Conservation (phyloP, 305 asterid genomes). For the Rubia peregrina region DNA sequence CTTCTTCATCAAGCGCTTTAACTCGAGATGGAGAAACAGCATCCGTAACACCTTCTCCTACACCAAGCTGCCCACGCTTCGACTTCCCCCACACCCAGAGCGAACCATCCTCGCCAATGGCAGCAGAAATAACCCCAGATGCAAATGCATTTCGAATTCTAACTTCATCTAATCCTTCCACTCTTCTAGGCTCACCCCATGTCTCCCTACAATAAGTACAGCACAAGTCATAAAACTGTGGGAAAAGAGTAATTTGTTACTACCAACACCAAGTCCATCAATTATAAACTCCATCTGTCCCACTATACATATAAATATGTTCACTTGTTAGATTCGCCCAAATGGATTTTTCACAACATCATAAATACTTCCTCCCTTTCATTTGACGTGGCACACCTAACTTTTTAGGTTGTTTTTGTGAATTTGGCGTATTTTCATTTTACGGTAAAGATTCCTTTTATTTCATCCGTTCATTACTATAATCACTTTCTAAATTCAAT, state of each 20-base stretch:
- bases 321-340: too few species aligned
- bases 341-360: too few species aligned
- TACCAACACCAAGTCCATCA: neutral
- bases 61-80: conserved; percentile 88
- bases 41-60: conserved; percentile 52
- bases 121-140: conserved; percentile 76
- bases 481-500: too few species aligned
- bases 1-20: conserved; percentile 58
- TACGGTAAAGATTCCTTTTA: too few species aligned
- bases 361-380: too few species aligned
- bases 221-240: neutral
- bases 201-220: conserved; percentile 41
- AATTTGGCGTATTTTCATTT: too few species aligned
- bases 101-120: conserved; percentile 73
- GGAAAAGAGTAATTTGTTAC: neutral
- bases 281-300: too few species aligned
- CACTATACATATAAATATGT: too few species aligned
- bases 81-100: conserved; percentile 98
- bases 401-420: too few species aligned
- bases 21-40: conserved; percentile 61
- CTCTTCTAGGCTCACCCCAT: conserved; percentile 65
- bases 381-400: too few species aligned
- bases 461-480: too few species aligned
- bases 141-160: conserved; percentile 59
- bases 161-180: conserved; percentile 58